A percentile compares a stretch with the other conserved stretches of the same genome.
phyloP scores from a whole-genome alignment of 495 filamentous ascomycete species.

The Hyaloscypha variabilis region DNA sequence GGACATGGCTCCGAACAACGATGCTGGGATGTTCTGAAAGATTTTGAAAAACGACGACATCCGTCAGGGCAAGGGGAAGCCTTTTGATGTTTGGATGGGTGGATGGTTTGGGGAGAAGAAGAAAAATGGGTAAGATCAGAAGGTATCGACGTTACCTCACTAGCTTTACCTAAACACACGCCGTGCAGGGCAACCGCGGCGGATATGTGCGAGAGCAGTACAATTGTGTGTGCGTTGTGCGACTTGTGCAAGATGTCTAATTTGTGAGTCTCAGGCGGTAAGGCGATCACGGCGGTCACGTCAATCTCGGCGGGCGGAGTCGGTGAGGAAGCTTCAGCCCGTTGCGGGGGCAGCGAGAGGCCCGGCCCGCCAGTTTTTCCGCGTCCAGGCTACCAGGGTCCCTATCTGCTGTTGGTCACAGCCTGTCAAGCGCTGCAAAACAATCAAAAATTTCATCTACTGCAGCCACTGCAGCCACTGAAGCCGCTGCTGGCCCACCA shows the following conservation, averaged over 20 bases:
- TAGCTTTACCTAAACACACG: conserved; percentile 8
- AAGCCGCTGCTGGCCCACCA: too few species aligned
- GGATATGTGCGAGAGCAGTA: not conserved
- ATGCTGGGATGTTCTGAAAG: conserved; percentile 18
- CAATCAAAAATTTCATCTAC: not conserved
- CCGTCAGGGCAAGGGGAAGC: conserved; percentile 2
- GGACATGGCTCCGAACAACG: conserved; percentile 27
- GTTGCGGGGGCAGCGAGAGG: conserved; percentile 11
- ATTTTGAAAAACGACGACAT: conserved; percentile 24
- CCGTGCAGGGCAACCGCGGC: not conserved
- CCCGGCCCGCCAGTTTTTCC: conserved; percentile 14
- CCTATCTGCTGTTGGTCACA: too few species aligned
- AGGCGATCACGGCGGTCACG: not conserved
- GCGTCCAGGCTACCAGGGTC: not conserved
- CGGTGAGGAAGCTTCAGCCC: not conserved
- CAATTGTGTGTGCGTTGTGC: not conserved
- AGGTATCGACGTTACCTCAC: conserved; percentile 1
- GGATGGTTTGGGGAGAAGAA: conserved; percentile 3
- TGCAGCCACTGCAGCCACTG: not conserved
- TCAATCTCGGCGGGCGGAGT: conserved; percentile 8
- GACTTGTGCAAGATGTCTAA: conserved; percentile 18
- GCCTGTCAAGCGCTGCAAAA: not conserved
- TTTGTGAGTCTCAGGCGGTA: conserved; percentile 8
- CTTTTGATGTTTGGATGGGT: not conserved
- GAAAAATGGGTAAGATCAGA: conserved; percentile 16